Evolutionary conservation across 2,329 filamentous ascomycete genomes (phyloP).

Genomic region (Fusarium albosuccineum): DNA sequence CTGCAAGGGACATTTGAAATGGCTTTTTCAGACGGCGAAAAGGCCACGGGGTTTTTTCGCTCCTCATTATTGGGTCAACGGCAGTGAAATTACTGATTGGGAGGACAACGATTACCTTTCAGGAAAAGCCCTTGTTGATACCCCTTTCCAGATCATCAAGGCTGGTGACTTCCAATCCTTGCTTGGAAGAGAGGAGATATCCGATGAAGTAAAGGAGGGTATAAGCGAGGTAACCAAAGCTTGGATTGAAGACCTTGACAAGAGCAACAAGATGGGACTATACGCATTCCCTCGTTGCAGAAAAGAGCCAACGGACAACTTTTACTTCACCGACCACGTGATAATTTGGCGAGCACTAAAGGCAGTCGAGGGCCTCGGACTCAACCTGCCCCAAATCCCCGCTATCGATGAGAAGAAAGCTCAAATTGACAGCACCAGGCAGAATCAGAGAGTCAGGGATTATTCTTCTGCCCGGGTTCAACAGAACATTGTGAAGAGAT

Average conservation of each 20-base stretch:
- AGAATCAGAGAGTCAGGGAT: too few species aligned
- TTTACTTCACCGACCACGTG: not conserved
- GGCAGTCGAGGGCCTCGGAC: too few species aligned
- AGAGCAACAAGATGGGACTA: not conserved
- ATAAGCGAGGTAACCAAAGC: too few species aligned
- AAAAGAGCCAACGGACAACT: not conserved
- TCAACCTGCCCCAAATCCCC: too few species aligned
- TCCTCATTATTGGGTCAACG: not conserved
- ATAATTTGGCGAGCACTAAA: not conserved
- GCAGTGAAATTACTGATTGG: not conserved
- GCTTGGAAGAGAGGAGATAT: not conserved
- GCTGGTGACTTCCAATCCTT: not conserved
- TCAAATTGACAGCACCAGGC: too few species aligned
- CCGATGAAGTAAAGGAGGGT: not conserved
- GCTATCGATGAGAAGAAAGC: too few species aligned
- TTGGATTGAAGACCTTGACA: constrained; percentile 4
- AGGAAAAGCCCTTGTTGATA: not conserved
- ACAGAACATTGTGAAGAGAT: too few species aligned
- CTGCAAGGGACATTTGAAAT: not conserved
- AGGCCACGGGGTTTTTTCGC: not conserved
- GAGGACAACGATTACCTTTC: not conserved
- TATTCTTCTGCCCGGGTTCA: too few species aligned
- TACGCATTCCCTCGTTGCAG: constrained; percentile 7
- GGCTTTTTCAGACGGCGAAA: not conserved
- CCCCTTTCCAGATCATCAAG: not conserved